Evolutionary conservation across 352 stramenopile genomes (phyloP).

Genomic region (Phytophthora sansomeana): DNA sequence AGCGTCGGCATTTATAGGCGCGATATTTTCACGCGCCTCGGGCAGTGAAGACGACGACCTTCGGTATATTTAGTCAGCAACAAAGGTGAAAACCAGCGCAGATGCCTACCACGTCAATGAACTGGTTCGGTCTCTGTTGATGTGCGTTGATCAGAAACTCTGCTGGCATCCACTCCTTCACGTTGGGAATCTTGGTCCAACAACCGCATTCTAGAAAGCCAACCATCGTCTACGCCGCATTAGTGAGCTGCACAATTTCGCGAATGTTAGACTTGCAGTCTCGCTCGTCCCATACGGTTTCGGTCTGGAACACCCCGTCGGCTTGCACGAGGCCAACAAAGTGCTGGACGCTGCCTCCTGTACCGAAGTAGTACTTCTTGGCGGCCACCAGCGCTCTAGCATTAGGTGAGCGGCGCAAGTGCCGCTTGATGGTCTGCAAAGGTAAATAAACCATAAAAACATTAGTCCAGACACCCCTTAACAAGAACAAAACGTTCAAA

Average conservation of each 20-base stretch:
- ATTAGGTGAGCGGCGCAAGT: constrained; percentile 52
- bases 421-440: constrained; percentile 75
- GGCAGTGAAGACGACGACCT: constrained; percentile 7
- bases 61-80: constrained; percentile 34
- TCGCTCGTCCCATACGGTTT: constrained; percentile 75
- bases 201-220: constrained; percentile 6
- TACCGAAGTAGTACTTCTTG: constrained; percentile 92
- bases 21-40: constrained; percentile 14
- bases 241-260: constrained; percentile 76
- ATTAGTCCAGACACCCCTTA: background rate
- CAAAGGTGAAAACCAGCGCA: constrained; percentile 7
- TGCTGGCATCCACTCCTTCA: constrained; percentile 15
- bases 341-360: constrained; percentile 87
- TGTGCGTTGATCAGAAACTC: constrained; percentile 30
- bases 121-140: constrained; percentile 11
- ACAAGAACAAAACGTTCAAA: background rate
- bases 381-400: constrained; percentile 75
- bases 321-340: constrained; percentile 67
- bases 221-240: constrained; percentile 14
- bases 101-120: constrained; percentile 16
- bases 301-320: constrained; percentile 57
- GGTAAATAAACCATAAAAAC: background rate
- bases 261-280: constrained; percentile 84
- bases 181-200: constrained; percentile 1
- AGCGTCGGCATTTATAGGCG: constrained; percentile 23